Base-by-base conservation (phyloP, 805 yeast species). In the Kuraishia molischiana region DNA sequence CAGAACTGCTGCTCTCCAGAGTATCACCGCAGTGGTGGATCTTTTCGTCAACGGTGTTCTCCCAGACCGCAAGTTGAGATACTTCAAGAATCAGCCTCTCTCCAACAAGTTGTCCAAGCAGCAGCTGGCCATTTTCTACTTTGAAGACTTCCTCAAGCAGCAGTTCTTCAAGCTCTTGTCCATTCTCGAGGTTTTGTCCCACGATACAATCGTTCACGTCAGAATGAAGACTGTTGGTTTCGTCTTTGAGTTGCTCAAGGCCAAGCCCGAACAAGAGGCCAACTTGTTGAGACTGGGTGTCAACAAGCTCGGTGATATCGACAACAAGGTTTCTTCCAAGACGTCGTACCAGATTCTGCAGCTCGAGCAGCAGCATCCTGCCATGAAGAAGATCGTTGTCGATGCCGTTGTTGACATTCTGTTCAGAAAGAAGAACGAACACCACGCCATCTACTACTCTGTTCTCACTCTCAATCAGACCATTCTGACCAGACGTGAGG, bases 191-290 rank as follows among this genome's bases (percentile, higher is more conserved):
- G 69, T 64, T 39, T 65, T 90, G 39, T 72, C 85, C n/a, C 95
- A 85, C 52, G 98, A 92, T 56, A 83, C 96, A 11, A 87, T 92
- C 48, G 75, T 79, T 41, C 90, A 84, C 53, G 95, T 90, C 32
- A 77, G 95, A 56, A 70, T 80, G 67, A 84, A 77, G 44, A 77
- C 82, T 21, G 73, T 87, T 24, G 65, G 74, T 30, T 87, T 85
- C 52, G 72, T 89, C 24, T 84, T 87, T 47, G 95, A 84, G 40
- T 66, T 92, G 32, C 64, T 92, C 42, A 78, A 78, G 45, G 68
- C 81, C 4, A 90, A 89, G 58, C 97, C 98, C 3, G 98, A 92
- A 63, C 98, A 92, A 66, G 98, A 92, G 59, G 94, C 80, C 37
- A 92, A 92, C 57, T 65, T 92, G 46, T 67, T 92, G 50, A 73